These are phyloP conservation scores for Candida tropicalis DNA, from an alignment of 1,139 yeast genomes.

Conservation along the genomic window DNA sequence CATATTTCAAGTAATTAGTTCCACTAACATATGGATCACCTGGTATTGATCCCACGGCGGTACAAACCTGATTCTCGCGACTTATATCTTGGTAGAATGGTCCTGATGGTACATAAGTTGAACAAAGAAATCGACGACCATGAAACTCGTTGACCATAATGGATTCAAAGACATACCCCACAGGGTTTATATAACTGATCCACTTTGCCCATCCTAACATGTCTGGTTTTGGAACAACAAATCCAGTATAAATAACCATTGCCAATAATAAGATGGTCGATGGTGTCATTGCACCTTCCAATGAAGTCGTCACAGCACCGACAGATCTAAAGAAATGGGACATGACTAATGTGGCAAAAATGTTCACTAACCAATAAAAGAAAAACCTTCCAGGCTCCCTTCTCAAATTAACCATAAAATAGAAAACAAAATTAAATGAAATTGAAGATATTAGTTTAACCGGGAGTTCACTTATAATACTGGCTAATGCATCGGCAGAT, in stretches of 20 bases:
- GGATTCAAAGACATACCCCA: slow-evolving; percentile 57
- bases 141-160: slow-evolving; percentile 59
- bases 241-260: slow-evolving; percentile 60
- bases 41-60: slow-evolving; percentile 62
- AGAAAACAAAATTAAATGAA: slow-evolving; percentile 49
- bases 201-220: slow-evolving; percentile 69
- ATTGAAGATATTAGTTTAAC: slow-evolving; percentile 49
- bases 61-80: slow-evolving; percentile 50
- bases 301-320: slow-evolving; percentile 57
- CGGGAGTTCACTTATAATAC: slow-evolving; percentile 60
- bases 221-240: slow-evolving; percentile 55
- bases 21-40: slow-evolving; percentile 63
- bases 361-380: slow-evolving; percentile 46
- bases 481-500: slow-evolving; percentile 64
- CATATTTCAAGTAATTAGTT: slow-evolving; percentile 49
- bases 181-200: slow-evolving; percentile 60
- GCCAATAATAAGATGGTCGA: slow-evolving; percentile 58
- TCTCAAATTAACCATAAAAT: slow-evolving; percentile 60
- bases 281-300: slow-evolving; percentile 61
- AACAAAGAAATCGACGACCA: slow-evolving; percentile 50
- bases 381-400: slow-evolving; percentile 61
- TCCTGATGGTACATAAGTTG: slow-evolving; percentile 51
- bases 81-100: slow-evolving; percentile 29
- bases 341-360: slow-evolving; percentile 53
- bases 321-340: slow-evolving; percentile 61